Conservation (phyloP, 805 yeast species). For the Candida hungchunana region DNA sequence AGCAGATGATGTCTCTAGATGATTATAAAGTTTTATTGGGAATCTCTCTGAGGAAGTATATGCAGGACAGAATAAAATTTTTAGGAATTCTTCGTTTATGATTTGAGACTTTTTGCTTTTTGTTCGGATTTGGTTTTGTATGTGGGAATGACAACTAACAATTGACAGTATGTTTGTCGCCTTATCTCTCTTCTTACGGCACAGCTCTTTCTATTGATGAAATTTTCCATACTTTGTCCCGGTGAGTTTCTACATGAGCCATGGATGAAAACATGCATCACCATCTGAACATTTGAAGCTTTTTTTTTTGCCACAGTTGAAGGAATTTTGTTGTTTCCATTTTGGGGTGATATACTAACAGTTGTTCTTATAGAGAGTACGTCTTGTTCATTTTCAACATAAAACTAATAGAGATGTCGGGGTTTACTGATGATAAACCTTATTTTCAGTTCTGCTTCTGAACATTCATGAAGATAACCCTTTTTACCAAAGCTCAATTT, state of each 20-base stretch:
- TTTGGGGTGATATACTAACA: constrained; percentile 5
- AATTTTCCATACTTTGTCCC: constrained; percentile 30
- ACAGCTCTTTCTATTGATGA: constrained; percentile 17
- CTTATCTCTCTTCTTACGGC: background rate
- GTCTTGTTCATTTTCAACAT: no score
- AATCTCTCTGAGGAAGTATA: constrained; percentile 64
- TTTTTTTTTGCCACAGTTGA: no score
- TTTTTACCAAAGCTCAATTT: constrained; percentile 51
- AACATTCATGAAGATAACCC: constrained; percentile 74
- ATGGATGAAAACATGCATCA: constrained; percentile 90
- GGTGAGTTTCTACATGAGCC: constrained; percentile 65
- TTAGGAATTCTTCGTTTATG: constrained; percentile 80
- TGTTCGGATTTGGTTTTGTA: background rate
- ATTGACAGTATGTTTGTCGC: constrained; percentile 1
- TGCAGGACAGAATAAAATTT: constrained; percentile 63
- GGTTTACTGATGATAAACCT: constrained; percentile 58
- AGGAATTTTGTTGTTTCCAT: background rate
- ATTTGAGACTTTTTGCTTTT: no score
- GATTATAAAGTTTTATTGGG: constrained; percentile 34
- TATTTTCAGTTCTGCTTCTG: constrained; percentile 96
- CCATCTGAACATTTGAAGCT: constrained; percentile 65
- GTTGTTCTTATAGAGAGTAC: background rate
- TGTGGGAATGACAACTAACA: constrained; percentile 8
- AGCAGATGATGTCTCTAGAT: constrained; percentile 20
- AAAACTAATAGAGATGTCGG: no score